These are phyloP conservation scores for Tetradesmus lagerheimii DNA, from an alignment of 139 green algal species.

Conservation along the genomic window DNA sequence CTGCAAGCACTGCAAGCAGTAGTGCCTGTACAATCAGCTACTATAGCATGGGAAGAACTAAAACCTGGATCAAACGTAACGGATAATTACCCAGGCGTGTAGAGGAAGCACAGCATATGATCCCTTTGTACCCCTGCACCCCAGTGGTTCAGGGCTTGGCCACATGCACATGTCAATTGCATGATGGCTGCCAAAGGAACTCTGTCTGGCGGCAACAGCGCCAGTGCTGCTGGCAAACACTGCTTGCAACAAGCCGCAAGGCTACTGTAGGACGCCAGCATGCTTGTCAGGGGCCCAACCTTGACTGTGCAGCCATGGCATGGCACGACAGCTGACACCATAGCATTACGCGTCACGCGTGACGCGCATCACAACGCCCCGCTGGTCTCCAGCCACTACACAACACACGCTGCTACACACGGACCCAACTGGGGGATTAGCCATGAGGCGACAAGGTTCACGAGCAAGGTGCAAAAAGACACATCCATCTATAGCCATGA, in stretches of 20 bases:
- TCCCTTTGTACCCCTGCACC: neutral
- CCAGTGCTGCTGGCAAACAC: too few species aligned
- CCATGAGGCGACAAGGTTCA: neutral
- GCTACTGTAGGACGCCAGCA: too few species aligned
- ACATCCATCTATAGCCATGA: neutral
- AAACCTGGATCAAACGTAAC: too few species aligned
- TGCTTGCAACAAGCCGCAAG: too few species aligned
- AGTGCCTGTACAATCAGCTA: neutral
- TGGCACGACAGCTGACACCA: too few species aligned
- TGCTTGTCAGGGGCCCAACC: too few species aligned
- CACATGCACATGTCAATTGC: neutral
- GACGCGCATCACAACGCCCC: too few species aligned
- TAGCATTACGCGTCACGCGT: too few species aligned
- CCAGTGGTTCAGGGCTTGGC: neutral
- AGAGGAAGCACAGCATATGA: too few species aligned
- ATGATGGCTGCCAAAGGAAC: neutral
- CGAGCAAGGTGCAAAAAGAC: neutral
- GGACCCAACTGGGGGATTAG: neutral
- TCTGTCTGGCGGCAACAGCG: too few species aligned
- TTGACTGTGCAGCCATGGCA: too few species aligned
- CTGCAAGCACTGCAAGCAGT: neutral
- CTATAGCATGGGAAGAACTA: neutral
- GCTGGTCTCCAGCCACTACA: neutral
- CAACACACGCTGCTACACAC: neutral
- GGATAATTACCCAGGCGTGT: too few species aligned